Evolutionary conservation across 495 filamentous ascomycete genomes (phyloP), one percentile per base, ranked within the genome.

Genomic region (Penicillium turbatum): DNA sequence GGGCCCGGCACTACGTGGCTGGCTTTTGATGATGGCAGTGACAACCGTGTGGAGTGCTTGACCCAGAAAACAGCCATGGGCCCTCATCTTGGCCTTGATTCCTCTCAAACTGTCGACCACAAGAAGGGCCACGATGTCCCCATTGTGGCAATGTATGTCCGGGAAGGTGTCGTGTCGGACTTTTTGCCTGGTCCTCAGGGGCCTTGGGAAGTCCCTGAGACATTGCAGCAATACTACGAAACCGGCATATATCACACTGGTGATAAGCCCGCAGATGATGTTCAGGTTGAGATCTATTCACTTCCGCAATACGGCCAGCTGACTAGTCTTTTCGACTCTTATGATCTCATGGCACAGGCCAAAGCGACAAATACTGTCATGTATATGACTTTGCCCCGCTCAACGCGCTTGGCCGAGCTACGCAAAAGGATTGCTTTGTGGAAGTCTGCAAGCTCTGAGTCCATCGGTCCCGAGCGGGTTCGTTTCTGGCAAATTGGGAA

Each of bases 1-100:
- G 81, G 82, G 1, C 78, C 77, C 4, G 77, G 73, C 9, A 73
- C 75, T 9, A 76, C 71, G 39, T 87, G 84, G 84, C 71, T 86
- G 38, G 77, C 72, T 24, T 87, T 84, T 53, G 71, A 79, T 34
- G 79, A 83, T 53, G 73, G 75, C 40, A 79, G 72, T 35, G 73
- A 75, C 29, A 78, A 79, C 31, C 75, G 76, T 39, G 82, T 86
- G 13, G 72, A 78, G 37, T 79, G 78, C 51, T 58, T 85, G 57
- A 85, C 84, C 0, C 73, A 72, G 11, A 80, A 80, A 32, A 79
- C 81, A 38, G 83, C 82, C 6, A 63, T 82, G 27, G 73, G 75
- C 9, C 70, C 70, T 9, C 79, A 84, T 46, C 69, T 82, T 52
- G 83, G 82, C 24, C 62, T 73, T 17, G 73, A 74, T 26, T 29